These are phyloP conservation scores for Taiozyma sp. DNA, from an alignment of 1,139 yeast genomes.

Conservation along the genomic window DNA sequence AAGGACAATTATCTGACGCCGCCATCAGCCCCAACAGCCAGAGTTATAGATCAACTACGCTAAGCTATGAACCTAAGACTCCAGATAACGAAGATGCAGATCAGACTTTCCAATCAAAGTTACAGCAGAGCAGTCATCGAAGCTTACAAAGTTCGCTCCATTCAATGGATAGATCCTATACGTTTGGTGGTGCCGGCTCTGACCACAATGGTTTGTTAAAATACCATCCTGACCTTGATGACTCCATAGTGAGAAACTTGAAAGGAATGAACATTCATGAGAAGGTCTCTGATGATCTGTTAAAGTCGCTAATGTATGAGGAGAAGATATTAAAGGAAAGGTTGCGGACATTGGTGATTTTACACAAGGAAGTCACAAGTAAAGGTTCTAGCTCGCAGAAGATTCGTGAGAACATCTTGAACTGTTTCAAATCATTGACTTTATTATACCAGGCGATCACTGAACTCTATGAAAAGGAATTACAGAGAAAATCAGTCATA, in stretches of 20 bases:
- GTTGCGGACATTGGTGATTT: conserved; percentile 11
- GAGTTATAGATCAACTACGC: conserved; percentile 5
- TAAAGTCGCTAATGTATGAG: conserved; percentile 15
- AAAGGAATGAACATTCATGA: background rate
- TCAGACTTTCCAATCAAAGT: background rate
- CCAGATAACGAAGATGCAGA: conserved; percentile 1
- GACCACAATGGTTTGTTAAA: background rate
- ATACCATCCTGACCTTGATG: background rate
- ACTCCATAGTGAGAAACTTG: background rate
- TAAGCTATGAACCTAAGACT: conserved; percentile 11
- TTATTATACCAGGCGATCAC: conserved; percentile 37
- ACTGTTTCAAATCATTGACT: conserved; percentile 13
- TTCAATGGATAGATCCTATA: background rate
- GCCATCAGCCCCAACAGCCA: conserved; percentile 2
- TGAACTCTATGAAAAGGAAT: conserved; percentile 44
- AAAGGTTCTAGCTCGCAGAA: conserved; percentile 17
- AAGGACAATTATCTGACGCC: background rate
- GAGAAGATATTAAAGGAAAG: conserved; percentile 13
- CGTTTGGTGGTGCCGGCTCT: background rate
- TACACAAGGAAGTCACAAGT: conserved; percentile 13
- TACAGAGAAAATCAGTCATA: conserved; percentile 28
- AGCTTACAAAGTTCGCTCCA: background rate
- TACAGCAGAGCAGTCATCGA: background rate
- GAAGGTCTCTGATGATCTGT: conserved; percentile 12
- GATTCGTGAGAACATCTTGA: conserved; percentile 13